Base-by-base conservation (phyloP, 2,329 filamentous ascomycete genomes). In the Monilinia fructicola region DNA sequence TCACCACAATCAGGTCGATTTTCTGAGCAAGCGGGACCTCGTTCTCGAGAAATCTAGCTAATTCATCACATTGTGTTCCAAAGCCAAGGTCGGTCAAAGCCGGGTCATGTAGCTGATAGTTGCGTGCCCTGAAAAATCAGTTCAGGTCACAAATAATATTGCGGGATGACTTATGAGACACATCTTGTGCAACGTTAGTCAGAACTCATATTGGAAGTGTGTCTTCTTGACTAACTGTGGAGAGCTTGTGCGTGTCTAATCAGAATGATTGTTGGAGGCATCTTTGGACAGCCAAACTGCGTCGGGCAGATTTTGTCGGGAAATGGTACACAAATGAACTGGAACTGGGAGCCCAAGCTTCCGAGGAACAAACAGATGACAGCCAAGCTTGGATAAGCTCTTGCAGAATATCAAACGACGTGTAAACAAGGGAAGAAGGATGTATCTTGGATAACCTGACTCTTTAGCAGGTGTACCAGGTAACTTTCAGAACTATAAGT, bases 191-290 rank as follows among this genome's bases (percentile, higher is more conserved):
- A 40, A 42, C 23, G 48, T 69, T 69, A 69, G 60, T 55, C 61
- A 23, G 38, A 35, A 52, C 50, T 50, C 26, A 18, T 52, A 26
- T 31, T 35, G 26, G 42, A 61, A 40, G 31, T 46, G 55, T 5
- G 18, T 42, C 10, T 56, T 26, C 4, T 59, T 31, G 38, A 75
- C 75, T 73, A 70, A 79, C 79, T 81, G 60, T 81, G 79, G 59
- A 75, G 50, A 48, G 79, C 79, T 74, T 81, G 74, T 31, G 77
- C 79, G 66, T 81, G 79, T 58, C 79, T 74, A 67, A 81, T 78
- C 7, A 81, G 68, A 67, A 81, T 77, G n/a, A 80, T 71, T 6
- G 75, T 74, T 7, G 78, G 78, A 18, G 78, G 70, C 79, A 80
- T 80, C 35, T 67, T 69, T 52, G 21, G 35, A n/a, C 10, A n/a